phyloP scores from a whole-genome alignment of 1,284 basidiomycete species.

The Melampsora larici-populina region DNA sequence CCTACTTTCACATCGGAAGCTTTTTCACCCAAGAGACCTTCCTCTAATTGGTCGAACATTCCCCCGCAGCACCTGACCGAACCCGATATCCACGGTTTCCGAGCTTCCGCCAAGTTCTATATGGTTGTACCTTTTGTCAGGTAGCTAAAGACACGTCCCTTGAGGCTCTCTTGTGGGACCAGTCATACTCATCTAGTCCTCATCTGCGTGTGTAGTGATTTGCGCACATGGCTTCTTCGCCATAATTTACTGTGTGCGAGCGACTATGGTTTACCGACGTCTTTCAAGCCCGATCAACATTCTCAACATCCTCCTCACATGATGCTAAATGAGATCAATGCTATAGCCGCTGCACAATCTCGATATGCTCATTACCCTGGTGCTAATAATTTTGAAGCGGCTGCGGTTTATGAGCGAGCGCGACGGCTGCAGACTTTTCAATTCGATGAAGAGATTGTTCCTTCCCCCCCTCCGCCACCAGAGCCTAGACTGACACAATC shows the following conservation, averaged over 20 bases:
- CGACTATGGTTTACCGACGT: conserved; percentile 14
- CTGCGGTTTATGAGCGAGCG: conserved; percentile 32
- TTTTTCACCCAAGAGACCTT: conserved; percentile 46
- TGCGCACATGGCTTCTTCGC: conserved; percentile 34
- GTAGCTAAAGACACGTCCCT: conserved; percentile 55
- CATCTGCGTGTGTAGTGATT: conserved; percentile 11
- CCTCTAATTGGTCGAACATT: conserved; percentile 57
- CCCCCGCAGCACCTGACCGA: conserved; percentile 54
- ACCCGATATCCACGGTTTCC: conserved; percentile 54
- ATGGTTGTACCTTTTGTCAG: conserved; percentile 90
- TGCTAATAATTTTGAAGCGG: conserved; percentile 28
- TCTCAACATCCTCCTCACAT: conserved; percentile 4
- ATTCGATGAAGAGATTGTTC: conserved; percentile 9
- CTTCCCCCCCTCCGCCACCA: conserved; percentile 1
- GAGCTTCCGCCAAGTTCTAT: conserved; percentile 73
- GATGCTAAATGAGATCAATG: neutral
- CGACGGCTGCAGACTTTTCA: conserved; percentile 29
- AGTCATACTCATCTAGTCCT: too few relatives aligned
- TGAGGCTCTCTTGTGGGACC: neutral
- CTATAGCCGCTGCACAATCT: neutral
- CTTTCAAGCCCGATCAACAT: conserved; percentile 15
- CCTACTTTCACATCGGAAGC: conserved; percentile 89
- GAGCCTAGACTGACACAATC: neutral
- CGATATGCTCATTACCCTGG: neutral
- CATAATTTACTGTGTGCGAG: conserved; percentile 18